Percentiles rank a stretch among this genome's conserved stretches.
phyloP scores from a whole-genome alignment of 192 early-diverging fungal species.

The Nowakowskiella sp. region DNA sequence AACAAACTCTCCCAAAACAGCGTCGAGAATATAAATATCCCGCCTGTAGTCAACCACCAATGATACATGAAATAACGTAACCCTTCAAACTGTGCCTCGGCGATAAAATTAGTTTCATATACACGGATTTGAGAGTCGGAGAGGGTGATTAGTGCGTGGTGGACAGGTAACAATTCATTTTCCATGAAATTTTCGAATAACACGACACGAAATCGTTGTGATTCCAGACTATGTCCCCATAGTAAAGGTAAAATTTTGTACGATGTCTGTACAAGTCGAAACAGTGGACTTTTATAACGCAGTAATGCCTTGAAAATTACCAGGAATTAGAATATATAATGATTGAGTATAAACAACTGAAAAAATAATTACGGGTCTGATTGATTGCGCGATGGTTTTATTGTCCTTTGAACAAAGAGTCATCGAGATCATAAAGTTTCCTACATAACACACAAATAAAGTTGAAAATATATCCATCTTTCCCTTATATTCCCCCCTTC shows the following conservation, averaged over 20 bases:
- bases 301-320: slow-evolving; percentile 24
- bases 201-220: slow-evolving; percentile 32
- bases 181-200: slow-evolving; percentile 49
- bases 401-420: slow-evolving; percentile 36
- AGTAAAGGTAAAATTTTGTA: slow-evolving; percentile 37
- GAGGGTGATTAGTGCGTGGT: slow-evolving; percentile 38
- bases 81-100: slow-evolving; percentile 57
- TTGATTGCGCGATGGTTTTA: slow-evolving; percentile 18
- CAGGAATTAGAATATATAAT: slow-evolving; percentile 11
- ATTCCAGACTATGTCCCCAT: slow-evolving; percentile 34
- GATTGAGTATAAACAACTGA: slow-evolving; percentile 22
- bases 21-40: slow-evolving; percentile 45
- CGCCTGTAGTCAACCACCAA: slow-evolving; percentile 53
- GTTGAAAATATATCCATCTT: background rate
- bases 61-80: slow-evolving; percentile 71
- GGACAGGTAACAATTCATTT: slow-evolving; percentile 33
- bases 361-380: slow-evolving; percentile 34
- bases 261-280: slow-evolving; percentile 22
- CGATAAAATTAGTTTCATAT: slow-evolving; percentile 34
- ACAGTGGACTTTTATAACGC: slow-evolving; percentile 29
- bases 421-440: slow-evolving; percentile 62
- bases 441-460: slow-evolving; percentile 1
- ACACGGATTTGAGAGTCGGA: slow-evolving; percentile 43
- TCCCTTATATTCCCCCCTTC: background rate
- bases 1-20: slow-evolving; percentile 44